Percentiles rank a stretch among this genome's conserved stretches.
Evolutionary conservation across 2,329 filamentous ascomycete species (phyloP).

Genomic region (Aspergillus quadricinctus): DNA sequence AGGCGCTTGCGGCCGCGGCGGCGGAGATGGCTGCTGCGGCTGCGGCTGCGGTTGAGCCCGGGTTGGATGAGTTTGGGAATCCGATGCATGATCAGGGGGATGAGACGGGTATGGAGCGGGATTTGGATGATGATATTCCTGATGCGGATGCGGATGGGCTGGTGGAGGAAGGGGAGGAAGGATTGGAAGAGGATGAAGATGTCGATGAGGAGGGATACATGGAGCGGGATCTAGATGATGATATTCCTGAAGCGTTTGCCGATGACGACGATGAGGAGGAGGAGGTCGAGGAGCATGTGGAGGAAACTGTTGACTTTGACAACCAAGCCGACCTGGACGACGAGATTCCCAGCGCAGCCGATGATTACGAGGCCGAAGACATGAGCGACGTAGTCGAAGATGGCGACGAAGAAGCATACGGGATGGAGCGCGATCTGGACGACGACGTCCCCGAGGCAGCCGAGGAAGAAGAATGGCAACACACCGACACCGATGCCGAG

Average conservation of each 20-base stretch:
- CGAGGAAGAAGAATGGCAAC: conserved; percentile 62
- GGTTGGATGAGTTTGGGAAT: conserved; percentile 26
- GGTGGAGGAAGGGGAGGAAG: conserved; percentile 43
- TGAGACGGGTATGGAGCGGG: conserved; percentile 36
- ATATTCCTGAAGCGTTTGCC: conserved; percentile 61
- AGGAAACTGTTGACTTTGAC: conserved; percentile 40
- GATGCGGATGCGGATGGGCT: conserved; percentile 39
- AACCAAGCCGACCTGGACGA: conserved; percentile 51
- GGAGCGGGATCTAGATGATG: conserved; percentile 65
- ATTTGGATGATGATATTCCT: conserved; percentile 46
- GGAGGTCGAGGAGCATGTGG: conserved; percentile 40
- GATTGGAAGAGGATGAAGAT: conserved; percentile 50
- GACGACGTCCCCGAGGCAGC: conserved; percentile 63
- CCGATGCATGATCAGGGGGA: conserved; percentile 12
- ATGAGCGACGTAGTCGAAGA: conserved; percentile 43
- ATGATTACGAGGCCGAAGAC: conserved; percentile 35
- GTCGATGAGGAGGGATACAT: conserved; percentile 49
- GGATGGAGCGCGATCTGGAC: conserved; percentile 66
- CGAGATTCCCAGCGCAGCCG: conserved; percentile 56
- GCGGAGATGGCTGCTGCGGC: conserved; percentile 68
- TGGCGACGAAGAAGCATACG: conserved; percentile 35
- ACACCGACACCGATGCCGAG: conserved; percentile 70
- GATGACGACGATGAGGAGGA: conserved; percentile 40
- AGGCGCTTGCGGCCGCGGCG: conserved; percentile 71
- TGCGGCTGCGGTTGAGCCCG: conserved; percentile 54